phyloP scores from a whole-genome alignment of 2,329 filamentous ascomycete species.

The Meredithiella fracta region DNA sequence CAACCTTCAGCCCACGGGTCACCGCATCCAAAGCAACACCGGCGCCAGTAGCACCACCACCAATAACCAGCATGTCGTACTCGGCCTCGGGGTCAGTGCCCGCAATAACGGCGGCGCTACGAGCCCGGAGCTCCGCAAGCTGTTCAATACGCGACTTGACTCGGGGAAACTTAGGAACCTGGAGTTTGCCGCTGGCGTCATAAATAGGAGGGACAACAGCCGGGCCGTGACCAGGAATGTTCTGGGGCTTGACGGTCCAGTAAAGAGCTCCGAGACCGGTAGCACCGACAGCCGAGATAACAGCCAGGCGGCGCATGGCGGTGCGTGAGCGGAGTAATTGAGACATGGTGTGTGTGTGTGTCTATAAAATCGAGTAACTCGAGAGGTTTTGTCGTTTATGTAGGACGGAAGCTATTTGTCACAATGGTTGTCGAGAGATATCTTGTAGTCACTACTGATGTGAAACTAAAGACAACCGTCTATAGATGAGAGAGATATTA shows the following conservation, averaged over 20 bases:
- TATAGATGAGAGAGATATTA: too few relatives aligned
- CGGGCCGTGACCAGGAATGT: conserved; percentile 53
- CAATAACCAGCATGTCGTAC: conserved; percentile 56
- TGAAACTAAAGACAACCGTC: too few relatives aligned
- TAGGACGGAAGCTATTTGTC: background rate
- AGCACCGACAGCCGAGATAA: conserved; percentile 27
- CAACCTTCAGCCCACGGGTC: conserved; percentile 54
- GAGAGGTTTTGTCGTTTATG: background rate
- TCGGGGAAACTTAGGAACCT: conserved; percentile 47
- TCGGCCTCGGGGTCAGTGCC: conserved; percentile 22
- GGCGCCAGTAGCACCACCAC: conserved; percentile 53
- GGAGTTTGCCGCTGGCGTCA: conserved; percentile 50
- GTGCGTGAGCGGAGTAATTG: conserved; percentile 12
- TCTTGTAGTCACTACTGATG: too few relatives aligned
- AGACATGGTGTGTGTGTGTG: conserved; percentile 5
- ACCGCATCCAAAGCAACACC: conserved; percentile 58
- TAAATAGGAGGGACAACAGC: conserved; percentile 55
- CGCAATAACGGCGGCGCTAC: conserved; percentile 16
- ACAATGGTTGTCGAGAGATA: background rate
- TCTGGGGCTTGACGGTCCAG: conserved; percentile 48
- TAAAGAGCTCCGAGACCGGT: conserved; percentile 30
- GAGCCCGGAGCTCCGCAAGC: conserved; percentile 40
- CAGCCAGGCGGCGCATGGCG: conserved; percentile 27
- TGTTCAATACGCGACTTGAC: conserved; percentile 47
- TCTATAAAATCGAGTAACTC: background rate